phyloP scores from a whole-genome alignment of 495 filamentous ascomycete genomes.

The Penicillium lividum region DNA sequence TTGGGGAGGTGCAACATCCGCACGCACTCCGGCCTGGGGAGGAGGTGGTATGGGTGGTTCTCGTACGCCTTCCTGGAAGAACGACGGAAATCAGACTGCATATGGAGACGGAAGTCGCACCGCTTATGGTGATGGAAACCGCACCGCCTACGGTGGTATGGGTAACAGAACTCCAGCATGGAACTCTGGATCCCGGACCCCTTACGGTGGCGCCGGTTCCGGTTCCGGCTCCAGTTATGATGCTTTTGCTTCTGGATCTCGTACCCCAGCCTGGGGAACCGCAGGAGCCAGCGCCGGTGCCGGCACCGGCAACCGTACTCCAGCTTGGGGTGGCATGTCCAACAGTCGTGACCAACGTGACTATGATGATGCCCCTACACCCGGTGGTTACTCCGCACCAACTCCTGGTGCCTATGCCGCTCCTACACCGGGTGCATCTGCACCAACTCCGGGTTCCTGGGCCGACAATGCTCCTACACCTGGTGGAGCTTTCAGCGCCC shows the following conservation, averaged over 20 bases:
- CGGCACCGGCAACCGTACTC: constrained; percentile 53
- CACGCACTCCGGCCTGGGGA: constrained; percentile 61
- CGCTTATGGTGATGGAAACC: constrained; percentile 78
- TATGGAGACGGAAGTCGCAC: constrained; percentile 83
- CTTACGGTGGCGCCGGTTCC: constrained; percentile 49
- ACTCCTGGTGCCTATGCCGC: constrained; percentile 56
- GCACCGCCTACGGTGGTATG: constrained; percentile 67
- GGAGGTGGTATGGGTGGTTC: constrained; percentile 50
- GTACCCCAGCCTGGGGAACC: constrained; percentile 71
- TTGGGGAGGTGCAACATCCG: constrained; percentile 55
- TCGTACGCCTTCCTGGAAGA: constrained; percentile 78
- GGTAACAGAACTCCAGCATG: constrained; percentile 55
- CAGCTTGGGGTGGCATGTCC: constrained; percentile 44
- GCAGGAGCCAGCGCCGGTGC: constrained; percentile 50
- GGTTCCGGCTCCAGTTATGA: constrained; percentile 53
- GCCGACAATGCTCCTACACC: constrained; percentile 65
- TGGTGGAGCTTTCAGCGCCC: constrained; percentile 59
- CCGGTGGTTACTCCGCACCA: constrained; percentile 62
- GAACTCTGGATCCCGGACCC: constrained; percentile 68
- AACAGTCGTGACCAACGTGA: constrained; percentile 31
- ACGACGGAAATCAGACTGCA: constrained; percentile 68
- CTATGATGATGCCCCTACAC: constrained; percentile 71
- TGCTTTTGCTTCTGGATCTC: constrained; percentile 69
- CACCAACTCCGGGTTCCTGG: constrained; percentile 76
- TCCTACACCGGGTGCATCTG: constrained; percentile 72